Evolutionary conservation across 1,139 yeast genomes (phyloP), one percentile per base, ranked within the genome.

Genomic region (Saccharomyces hybrid): DNA sequence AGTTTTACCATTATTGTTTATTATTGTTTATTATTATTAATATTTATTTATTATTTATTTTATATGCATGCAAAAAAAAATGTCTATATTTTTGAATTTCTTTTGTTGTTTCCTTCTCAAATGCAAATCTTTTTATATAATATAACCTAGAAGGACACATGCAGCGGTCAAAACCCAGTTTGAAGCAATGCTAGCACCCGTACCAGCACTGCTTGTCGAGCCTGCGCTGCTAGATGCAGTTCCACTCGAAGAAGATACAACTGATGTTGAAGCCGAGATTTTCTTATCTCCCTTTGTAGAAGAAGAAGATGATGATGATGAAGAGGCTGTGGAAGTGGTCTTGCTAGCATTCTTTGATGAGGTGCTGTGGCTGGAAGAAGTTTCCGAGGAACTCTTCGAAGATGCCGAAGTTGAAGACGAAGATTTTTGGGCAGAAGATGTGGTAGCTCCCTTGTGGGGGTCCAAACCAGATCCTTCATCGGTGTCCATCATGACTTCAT

Each of bases 401-500:
- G 59, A 55, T 1, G 61, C 56, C 1, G 61, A 55, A 0, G 57
- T 55, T 26, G 42, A 34, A 7, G 47, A 41, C 5, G 48, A 25
- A 2, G 11, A 3, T 11, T 23, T 28, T 8, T 16, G 23, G 14
- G 30, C 13, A 11, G 52, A 41, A 16, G 49, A 41, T 11, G 52
- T 14, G 25, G 49, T 50, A 11, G 61, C 56, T 7, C 64, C 74
- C 30, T 63, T 65, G 56, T 77, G 73, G 49, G 85, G 83, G 68
- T 86, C 78, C 55, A 81, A 74, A 14, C 96, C 96, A 42, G 83
- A 76, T 26, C 86, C 88, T 48, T 79, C 82, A 27, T 71, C 68
- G 48, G 80, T 77, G 20, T 83, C 87, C 54, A 89, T 72, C 70
- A 81, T 74, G 11, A 88, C 80, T 61, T 75, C 74, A 52, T 79